Evolutionary conservation across 2,329 filamentous ascomycete species (phyloP).

Genomic region (Trichoderma sp.): DNA sequence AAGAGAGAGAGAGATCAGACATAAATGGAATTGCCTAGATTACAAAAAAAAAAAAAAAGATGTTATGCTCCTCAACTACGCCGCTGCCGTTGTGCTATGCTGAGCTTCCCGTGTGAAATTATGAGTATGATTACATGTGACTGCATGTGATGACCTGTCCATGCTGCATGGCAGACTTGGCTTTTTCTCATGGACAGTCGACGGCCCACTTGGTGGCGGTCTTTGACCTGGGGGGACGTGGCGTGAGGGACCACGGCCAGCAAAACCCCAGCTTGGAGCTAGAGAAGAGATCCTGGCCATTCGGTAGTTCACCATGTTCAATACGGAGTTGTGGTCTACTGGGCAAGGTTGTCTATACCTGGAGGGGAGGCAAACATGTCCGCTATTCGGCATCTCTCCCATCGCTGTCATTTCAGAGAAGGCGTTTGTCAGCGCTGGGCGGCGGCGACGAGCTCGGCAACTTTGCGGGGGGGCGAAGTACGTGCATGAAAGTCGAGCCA

Average conservation of each 20-base stretch:
- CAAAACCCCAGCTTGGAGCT: not conserved
- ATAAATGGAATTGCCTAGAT: slow-evolving; percentile 25
- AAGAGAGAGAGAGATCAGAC: slow-evolving; percentile 11
- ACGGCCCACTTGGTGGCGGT: not conserved
- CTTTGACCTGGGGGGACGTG: not conserved
- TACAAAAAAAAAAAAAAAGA: slow-evolving; percentile 11
- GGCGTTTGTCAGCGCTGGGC: not conserved
- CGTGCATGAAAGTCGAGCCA: slow-evolving; percentile 5
- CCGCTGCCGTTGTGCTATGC: not conserved
- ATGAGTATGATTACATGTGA: slow-evolving; percentile 10
- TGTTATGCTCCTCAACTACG: slow-evolving; percentile 1
- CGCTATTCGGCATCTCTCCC: not conserved
- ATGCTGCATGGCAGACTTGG: slow-evolving; percentile 16
- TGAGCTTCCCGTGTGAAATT: not conserved
- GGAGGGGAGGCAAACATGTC: not conserved
- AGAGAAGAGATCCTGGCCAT: not conserved
- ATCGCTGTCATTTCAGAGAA: not conserved
- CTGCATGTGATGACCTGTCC: slow-evolving; percentile 11
- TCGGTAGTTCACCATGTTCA: not conserved
- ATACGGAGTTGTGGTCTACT: not conserved
- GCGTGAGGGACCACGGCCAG: slow-evolving; percentile 1
- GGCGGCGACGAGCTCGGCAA: slow-evolving; percentile 17
- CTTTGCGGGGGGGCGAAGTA: slow-evolving; percentile 18
- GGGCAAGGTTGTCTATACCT: not conserved
- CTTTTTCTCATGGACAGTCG: not conserved